Evolutionary conservation across 1,139 yeast genomes (phyloP).

Genomic region (Maudiozyma humilis): DNA sequence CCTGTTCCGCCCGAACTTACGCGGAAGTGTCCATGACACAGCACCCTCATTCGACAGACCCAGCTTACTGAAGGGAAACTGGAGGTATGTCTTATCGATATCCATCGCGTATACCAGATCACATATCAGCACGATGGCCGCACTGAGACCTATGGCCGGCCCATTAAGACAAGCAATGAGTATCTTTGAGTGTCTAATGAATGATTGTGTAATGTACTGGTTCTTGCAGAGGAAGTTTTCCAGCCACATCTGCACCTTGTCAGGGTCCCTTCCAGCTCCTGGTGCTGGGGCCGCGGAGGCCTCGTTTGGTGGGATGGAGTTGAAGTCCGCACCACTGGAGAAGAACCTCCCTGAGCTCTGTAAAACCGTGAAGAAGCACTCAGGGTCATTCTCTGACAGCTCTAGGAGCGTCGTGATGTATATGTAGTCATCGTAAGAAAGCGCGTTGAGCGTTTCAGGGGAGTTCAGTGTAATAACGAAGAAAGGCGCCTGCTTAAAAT

Average conservation of each 20-base stretch:
- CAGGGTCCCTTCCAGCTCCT: slow-evolving; percentile 30
- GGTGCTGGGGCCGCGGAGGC: slow-evolving; percentile 13
- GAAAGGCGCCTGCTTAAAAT: slow-evolving; percentile 19
- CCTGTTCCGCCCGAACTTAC: slow-evolving; percentile 64
- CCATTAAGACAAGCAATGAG: slow-evolving; percentile 76
- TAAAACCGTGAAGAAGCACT: slow-evolving; percentile 57
- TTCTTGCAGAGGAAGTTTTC: slow-evolving; percentile 60
- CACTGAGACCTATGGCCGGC: slow-evolving; percentile 74
- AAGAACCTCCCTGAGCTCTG: slow-evolving; percentile 70
- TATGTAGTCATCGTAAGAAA: slow-evolving; percentile 59
- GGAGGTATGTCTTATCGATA: slow-evolving; percentile 48
- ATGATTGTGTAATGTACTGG: slow-evolving; percentile 57
- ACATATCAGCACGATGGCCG: slow-evolving; percentile 66
- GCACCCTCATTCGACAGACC: slow-evolving; percentile 85
- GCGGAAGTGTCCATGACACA: slow-evolving; percentile 57
- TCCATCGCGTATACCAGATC: slow-evolving; percentile 63
- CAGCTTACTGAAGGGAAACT: slow-evolving; percentile 74
- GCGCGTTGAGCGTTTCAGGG: slow-evolving; percentile 59
- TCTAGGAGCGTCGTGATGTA: slow-evolving; percentile 53
- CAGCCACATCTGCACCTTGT: slow-evolving; percentile 38
- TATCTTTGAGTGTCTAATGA: slow-evolving; percentile 65
- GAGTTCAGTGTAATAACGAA: slow-evolving; percentile 57
- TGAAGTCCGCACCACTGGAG: slow-evolving; percentile 79
- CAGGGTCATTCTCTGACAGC: slow-evolving; percentile 58
- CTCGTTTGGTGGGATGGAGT: slow-evolving; percentile 26